phyloP scores from a whole-genome alignment of 1,284 basidiomycete genomes.

The Peniophora sp. region DNA sequence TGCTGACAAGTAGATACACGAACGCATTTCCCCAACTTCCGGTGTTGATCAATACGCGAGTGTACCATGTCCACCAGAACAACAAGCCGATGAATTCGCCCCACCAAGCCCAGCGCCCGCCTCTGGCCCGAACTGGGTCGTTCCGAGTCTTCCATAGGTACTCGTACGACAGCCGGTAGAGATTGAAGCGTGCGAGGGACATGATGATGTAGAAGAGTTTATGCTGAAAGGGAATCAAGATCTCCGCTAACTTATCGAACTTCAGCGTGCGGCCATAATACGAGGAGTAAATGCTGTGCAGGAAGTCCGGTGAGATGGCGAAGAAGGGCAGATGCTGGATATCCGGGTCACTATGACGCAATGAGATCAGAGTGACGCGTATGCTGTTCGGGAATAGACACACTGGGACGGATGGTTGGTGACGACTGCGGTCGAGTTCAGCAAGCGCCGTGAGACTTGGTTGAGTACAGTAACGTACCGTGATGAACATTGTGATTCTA shows the following conservation, averaged over 20 bases:
- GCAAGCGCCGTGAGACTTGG: conserved; percentile 9
- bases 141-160: conserved; percentile 64
- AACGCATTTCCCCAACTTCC: conserved; percentile 62
- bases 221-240: conserved; percentile 79
- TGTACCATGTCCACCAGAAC: conserved; percentile 82
- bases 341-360: conserved; percentile 76
- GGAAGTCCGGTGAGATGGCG: conserved; percentile 85
- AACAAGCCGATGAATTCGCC: conserved; percentile 62
- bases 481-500: conserved; percentile 98
- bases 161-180: conserved; percentile 83
- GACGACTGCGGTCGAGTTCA: conserved; percentile 52
- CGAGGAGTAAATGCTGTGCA: conserved; percentile 82
- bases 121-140: conserved; percentile 48
- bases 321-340: conserved; percentile 97
- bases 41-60: conserved; percentile 53
- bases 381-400: conserved; percentile 5
- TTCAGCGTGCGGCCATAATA: conserved; percentile 89
- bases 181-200: conserved; percentile 90
- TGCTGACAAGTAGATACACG: conserved; percentile 70
- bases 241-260: conserved; percentile 66
- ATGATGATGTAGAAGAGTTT: conserved; percentile 92
- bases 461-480: conserved; percentile 37
- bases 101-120: conserved; percentile 65
- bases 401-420: conserved; percentile 97
- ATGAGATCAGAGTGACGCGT: conserved; percentile 4